These are phyloP conservation scores for Metschnikowia continentalis DNA, from an alignment of 805 yeast species.

Conservation along the genomic window DNA sequence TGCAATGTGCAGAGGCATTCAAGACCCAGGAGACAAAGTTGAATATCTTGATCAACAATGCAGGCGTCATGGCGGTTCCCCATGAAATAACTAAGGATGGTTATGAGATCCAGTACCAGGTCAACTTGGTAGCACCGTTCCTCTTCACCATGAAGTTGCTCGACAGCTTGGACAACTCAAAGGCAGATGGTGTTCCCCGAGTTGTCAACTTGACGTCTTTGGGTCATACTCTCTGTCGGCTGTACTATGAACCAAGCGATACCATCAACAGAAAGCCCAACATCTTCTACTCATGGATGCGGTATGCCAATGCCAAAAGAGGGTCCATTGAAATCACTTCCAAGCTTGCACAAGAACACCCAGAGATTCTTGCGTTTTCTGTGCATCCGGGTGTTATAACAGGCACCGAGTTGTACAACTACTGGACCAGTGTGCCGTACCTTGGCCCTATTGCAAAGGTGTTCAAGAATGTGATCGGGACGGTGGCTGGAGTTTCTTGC, in stretches of 20 bases:
- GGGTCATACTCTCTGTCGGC: conserved; percentile 27
- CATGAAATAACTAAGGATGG: conserved; percentile 32
- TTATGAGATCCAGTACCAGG: conserved; percentile 40
- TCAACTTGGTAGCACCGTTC: conserved; percentile 33
- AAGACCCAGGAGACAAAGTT: conserved; percentile 22
- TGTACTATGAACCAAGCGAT: conserved; percentile 24
- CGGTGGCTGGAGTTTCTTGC: conserved; percentile 24
- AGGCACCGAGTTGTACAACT: conserved; percentile 30
- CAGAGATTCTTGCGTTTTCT: conserved; percentile 30
- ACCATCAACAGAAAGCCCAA: conserved; percentile 25
- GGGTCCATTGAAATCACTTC: conserved; percentile 30
- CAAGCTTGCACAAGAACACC: conserved; percentile 24
- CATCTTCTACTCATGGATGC: conserved; percentile 24
- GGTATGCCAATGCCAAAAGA: conserved; percentile 35
- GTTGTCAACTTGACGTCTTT: conserved; percentile 30
- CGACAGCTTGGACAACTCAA: conserved; percentile 23
- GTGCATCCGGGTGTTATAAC: conserved; percentile 39
- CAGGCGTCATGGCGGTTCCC: conserved; percentile 41
- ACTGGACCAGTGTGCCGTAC: conserved; percentile 24
- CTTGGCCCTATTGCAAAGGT: conserved; percentile 20
- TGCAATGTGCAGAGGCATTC: conserved; percentile 22
- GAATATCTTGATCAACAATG: conserved; percentile 36
- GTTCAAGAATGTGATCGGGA: conserved; percentile 14
- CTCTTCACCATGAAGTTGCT: conserved; percentile 29
- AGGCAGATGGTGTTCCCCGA: conserved; percentile 21